A percentile compares a stretch with the other conserved stretches of the same genome.
Evolutionary conservation across 441 rosid species (phyloP).

Genomic region (Theobroma grandiflorum): DNA sequence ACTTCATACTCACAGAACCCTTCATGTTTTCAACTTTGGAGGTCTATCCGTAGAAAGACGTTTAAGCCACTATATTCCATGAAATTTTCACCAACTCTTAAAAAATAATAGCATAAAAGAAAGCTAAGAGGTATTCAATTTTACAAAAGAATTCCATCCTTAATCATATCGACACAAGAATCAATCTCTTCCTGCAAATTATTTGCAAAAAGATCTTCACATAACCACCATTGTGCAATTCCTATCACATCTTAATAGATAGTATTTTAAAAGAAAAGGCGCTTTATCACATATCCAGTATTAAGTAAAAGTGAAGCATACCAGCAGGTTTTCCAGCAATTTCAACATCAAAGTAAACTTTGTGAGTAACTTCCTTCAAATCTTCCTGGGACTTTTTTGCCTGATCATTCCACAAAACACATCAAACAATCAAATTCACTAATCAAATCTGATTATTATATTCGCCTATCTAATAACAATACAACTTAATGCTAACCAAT

Average conservation of each 20-base stretch:
- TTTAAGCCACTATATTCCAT: neutral
- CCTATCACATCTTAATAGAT: neutral
- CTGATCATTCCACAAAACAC: conserved; percentile 39
- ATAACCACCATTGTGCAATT: neutral
- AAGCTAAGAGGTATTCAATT: neutral
- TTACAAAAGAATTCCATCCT: neutral
- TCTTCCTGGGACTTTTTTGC: conserved; percentile 57
- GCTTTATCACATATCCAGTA: neutral
- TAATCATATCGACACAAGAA: neutral
- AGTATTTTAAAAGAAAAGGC: neutral
- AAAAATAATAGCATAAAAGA: neutral
- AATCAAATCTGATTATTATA: neutral
- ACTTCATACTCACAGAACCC: neutral
- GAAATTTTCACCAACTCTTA: neutral
- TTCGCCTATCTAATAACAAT: neutral
- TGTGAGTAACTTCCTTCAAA: conserved; percentile 62
- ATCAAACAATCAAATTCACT: conserved; percentile 17
- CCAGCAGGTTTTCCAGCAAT: conserved; percentile 75
- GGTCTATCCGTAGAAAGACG: neutral
- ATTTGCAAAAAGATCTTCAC: neutral
- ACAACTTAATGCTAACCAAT: neutral
- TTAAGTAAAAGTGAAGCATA: conserved; percentile 30
- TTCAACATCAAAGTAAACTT: conserved; percentile 77
- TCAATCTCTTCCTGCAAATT: neutral
- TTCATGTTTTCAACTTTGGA: neutral